Evolutionary conservation across 495 filamentous ascomycete genomes (phyloP).

Genomic region (Talaromyces nanjingensis): DNA sequence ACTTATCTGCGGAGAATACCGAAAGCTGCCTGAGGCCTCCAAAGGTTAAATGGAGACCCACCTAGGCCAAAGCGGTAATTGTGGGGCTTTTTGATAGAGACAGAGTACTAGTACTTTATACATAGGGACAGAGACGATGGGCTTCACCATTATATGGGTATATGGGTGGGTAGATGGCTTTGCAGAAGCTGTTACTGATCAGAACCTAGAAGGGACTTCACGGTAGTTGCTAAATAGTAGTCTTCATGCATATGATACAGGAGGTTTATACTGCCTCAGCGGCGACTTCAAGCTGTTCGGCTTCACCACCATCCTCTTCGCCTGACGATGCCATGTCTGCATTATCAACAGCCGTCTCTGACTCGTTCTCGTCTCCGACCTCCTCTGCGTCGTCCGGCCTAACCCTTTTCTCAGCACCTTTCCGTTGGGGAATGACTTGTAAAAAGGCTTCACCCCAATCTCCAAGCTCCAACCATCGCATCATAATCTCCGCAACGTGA

Average conservation of each 20-base stretch:
- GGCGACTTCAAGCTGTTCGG: background rate
- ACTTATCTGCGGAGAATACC: no score
- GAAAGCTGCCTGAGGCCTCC: no score
- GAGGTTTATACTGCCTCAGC: background rate
- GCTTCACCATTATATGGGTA: no score
- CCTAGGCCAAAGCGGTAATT: no score
- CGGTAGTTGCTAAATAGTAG: background rate
- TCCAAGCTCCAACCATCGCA: slow-evolving; percentile 77
- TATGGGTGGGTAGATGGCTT: no score
- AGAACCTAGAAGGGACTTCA: background rate
- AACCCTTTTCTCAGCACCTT: slow-evolving; percentile 51
- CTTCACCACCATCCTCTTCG: slow-evolving; percentile 24
- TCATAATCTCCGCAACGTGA: slow-evolving; percentile 94
- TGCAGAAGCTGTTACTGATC: no score
- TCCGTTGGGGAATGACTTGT: slow-evolving; percentile 74
- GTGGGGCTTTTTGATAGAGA: no score
- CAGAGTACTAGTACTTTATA: no score
- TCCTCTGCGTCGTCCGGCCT: background rate
- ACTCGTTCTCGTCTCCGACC: slow-evolving; percentile 14
- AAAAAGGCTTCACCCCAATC: slow-evolving; percentile 91
- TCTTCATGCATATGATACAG: background rate
- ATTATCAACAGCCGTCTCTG: slow-evolving; percentile 21
- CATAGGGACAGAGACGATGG: no score
- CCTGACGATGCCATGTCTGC: slow-evolving; percentile 15
- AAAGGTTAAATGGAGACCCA: no score